Evolutionary conservation across 352 stramenopile genomes (phyloP).

Genomic region (Globisporangium heterothallicum): DNA sequence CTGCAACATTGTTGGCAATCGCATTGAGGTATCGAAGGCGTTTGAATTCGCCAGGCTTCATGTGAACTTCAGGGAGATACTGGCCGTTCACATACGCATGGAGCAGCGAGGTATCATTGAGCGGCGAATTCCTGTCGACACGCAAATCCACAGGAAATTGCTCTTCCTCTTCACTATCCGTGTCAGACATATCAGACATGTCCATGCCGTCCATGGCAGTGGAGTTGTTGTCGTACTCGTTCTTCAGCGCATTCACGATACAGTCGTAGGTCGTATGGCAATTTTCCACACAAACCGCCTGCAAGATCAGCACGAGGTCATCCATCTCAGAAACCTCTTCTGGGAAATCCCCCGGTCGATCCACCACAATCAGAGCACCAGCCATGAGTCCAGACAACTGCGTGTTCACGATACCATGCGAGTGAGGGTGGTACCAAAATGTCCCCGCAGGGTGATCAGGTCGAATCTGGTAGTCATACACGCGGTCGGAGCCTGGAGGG

Average conservation of each 20-base stretch:
- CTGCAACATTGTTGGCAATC: conserved; percentile 76
- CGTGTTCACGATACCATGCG: conserved; percentile 68
- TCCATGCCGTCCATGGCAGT: conserved; percentile 20
- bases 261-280: conserved; percentile 59
- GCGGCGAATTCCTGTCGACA: conserved; percentile 35
- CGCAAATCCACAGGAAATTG: conserved; percentile 36
- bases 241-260: conserved; percentile 51
- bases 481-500: conserved; percentile 29
- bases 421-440: conserved; percentile 81
- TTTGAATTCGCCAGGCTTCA: conserved; percentile 50
- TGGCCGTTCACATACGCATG: conserved; percentile 74
- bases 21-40: conserved; percentile 69
- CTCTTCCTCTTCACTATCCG: conserved; percentile 20
- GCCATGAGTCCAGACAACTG: conserved; percentile 75
- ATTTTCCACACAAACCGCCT: conserved; percentile 63
- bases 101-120: conserved; percentile 67
- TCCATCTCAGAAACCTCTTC: conserved; percentile 47
- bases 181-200: conserved; percentile 7
- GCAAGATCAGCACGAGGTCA: conserved; percentile 60
- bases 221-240: conserved; percentile 29
- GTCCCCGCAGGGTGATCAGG: conserved; percentile 61
- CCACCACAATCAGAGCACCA: conserved; percentile 53
- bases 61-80: conserved; percentile 54
- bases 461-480: conserved; percentile 68
- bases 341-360: conserved; percentile 52